Conservation (phyloP, 495 filamentous ascomycete genomes). For the Venustampulla echinocandica region DNA sequence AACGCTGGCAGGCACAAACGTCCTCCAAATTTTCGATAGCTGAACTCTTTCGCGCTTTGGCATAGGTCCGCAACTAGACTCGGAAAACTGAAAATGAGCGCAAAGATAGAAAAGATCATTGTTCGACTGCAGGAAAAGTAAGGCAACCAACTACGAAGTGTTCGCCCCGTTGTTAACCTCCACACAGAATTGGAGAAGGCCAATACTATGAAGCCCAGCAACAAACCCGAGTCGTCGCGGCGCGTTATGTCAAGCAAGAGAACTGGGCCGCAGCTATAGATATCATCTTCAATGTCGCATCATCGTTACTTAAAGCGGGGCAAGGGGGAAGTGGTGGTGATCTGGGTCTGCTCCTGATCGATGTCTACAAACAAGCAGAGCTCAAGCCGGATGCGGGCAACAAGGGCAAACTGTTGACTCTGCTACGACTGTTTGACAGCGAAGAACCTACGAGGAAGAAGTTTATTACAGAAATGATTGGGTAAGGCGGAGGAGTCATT, state of each 20-base stretch:
- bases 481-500: slow-evolving; percentile 35
- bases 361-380: slow-evolving; percentile 79
- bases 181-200: slow-evolving; percentile 74
- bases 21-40: too few species aligned
- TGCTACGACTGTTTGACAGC: slow-evolving; percentile 70
- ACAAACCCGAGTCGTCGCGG: slow-evolving; percentile 87
- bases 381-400: slow-evolving; percentile 57
- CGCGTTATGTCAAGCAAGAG: slow-evolving; percentile 76
- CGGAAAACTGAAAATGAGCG: slow-evolving; percentile 45
- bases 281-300: slow-evolving; percentile 75
- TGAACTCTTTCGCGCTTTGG: too few species aligned
- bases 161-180: not conserved
- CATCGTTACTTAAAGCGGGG: slow-evolving; percentile 74
- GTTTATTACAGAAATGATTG: slow-evolving; percentile 80
- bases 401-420: slow-evolving; percentile 48
- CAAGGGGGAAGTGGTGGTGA: slow-evolving; percentile 91
- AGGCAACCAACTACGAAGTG: slow-evolving; percentile 5
- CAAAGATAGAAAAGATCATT: slow-evolving; percentile 63
- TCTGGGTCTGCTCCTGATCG: slow-evolving; percentile 73
- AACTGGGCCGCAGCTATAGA: slow-evolving; percentile 82
- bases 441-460: slow-evolving; percentile 86
- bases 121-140: slow-evolving; percentile 61
- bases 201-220: slow-evolving; percentile 97
- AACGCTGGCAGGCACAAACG: too few species aligned
- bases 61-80: too few species aligned